Evolutionary conservation across 495 filamentous ascomycete species (phyloP), one percentile per base, ranked within the genome.

Genomic region (Penicillium cosmopolitanum): DNA sequence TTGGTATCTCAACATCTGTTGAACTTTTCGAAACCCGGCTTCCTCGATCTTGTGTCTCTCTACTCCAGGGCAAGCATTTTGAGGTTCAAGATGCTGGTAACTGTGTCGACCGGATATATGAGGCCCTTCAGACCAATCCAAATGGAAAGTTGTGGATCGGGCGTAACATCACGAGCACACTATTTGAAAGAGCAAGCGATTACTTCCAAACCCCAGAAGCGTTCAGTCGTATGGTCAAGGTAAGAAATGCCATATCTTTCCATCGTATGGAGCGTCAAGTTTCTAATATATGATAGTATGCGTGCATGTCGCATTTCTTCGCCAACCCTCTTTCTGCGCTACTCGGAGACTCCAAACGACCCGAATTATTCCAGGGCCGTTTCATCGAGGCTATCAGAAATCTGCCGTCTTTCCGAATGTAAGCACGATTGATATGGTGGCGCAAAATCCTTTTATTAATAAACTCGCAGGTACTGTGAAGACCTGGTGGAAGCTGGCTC

Each of bases 281-380:
- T 42, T 47, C 62, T 69, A 58, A 70, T 21, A 18, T 10, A 50
- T 6, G 51, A 12, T 61, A 96, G 89, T 97, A 97, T 74, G 85
- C 87, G 13, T 94, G 95, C 63, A 97, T 98, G 94, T 92, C 89
- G 31, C 92, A 96, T 71, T 97, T 96, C 70, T 98, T 94, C 67
- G 90, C 90, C 42, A 97, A 98, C 70, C 85, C 91, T 0, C 75
- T 96, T n/a, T 89, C 90, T 44, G 74, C 92, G 16, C 76, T 96
- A 36, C 77, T 82, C 7, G 66, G 66, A 50, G 61, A 79, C 2
- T 57, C 82, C 0, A 50, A 86, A 21, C 48, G 54, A 21, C 51
- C 53, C 6, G 46, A 50, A 5, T 38, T 64, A 44, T 59, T 64
- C 9, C 76, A 85, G 50, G 64, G 73, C 8, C 80, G 87, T 33